Conservation (phyloP, 768 basidiomycete species). For the Amanita pallidorosea region DNA sequence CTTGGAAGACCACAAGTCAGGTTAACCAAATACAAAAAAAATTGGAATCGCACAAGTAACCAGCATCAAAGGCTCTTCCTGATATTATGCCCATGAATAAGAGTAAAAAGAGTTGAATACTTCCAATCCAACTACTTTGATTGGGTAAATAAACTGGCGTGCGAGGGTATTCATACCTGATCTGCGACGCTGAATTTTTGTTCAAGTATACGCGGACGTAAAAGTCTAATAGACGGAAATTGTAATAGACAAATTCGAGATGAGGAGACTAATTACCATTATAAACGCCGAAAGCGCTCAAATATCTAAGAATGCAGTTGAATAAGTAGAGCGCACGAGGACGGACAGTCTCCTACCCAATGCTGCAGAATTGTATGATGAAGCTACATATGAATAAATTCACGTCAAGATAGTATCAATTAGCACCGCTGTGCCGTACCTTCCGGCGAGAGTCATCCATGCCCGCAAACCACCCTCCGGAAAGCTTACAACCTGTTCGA, state of each 20-base stretch:
- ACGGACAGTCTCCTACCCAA: conserved; percentile 20
- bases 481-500: conserved; percentile 2
- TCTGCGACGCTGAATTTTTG: conserved; percentile 20
- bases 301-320: conserved; percentile 16
- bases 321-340: neutral
- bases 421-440: conserved; percentile 16
- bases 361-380: conserved; percentile 30
- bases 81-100: conserved; percentile 32
- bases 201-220: conserved; percentile 28
- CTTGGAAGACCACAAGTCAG: conserved; percentile 12
- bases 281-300: conserved; percentile 25
- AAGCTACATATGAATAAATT: conserved; percentile 22
- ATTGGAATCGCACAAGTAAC: conserved; percentile 31
- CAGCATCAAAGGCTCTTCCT: conserved; percentile 40
- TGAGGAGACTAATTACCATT: conserved; percentile 13
- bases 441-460: conserved; percentile 33
- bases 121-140: conserved; percentile 29
- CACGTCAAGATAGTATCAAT: neutral
- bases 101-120: conserved; percentile 35
- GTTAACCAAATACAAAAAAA: neutral
- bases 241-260: conserved; percentile 1
- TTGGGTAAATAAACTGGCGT: neutral
- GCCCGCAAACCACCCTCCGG: conserved; percentile 32
- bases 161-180: conserved; percentile 17
- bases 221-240: conserved; percentile 18